Evolutionary conservation across 2,329 filamentous ascomycete genomes (phyloP).

Genomic region (Xylaria sp.): DNA sequence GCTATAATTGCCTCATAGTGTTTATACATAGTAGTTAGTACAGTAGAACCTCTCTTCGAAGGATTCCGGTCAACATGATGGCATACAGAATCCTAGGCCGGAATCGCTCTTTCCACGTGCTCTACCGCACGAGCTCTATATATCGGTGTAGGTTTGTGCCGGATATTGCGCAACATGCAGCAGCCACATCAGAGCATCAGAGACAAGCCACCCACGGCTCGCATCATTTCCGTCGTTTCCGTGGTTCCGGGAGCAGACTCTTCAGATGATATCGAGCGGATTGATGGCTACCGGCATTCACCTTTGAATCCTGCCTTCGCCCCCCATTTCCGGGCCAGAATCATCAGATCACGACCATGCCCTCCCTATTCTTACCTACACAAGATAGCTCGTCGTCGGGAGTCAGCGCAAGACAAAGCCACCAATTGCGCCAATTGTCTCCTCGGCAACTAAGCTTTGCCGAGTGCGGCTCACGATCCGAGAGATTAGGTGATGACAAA

Average conservation of each 20-base stretch:
- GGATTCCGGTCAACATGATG: conserved; percentile 23
- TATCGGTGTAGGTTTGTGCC: background rate
- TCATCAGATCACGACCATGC: conserved; percentile 15
- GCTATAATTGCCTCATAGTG: background rate
- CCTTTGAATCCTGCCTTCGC: conserved; percentile 7
- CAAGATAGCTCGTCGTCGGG: conserved; percentile 12
- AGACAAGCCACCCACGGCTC: conserved; percentile 32
- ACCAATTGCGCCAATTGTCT: conserved; percentile 20
- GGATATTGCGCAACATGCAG: conserved; percentile 6
- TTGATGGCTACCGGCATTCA: conserved; percentile 28
- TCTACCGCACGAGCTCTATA: background rate
- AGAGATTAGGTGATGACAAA: conserved; percentile 38
- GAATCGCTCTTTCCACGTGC: conserved; percentile 29
- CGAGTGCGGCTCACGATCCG: conserved; percentile 38
- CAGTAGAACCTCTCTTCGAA: conserved; percentile 5
- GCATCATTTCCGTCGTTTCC: conserved; percentile 32
- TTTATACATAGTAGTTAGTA: background rate
- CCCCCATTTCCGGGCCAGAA: conserved; percentile 15
- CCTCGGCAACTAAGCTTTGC: conserved; percentile 36
- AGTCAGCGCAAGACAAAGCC: conserved; percentile 20
- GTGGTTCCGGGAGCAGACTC: conserved; percentile 25
- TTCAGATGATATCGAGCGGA: conserved; percentile 27
- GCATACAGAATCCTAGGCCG: conserved; percentile 14
- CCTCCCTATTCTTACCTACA: conserved; percentile 14
- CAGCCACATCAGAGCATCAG: conserved; percentile 22